Evolutionary conservation across 805 yeast species (phyloP).

Genomic region (Yamadazyma ubonensis): DNA sequence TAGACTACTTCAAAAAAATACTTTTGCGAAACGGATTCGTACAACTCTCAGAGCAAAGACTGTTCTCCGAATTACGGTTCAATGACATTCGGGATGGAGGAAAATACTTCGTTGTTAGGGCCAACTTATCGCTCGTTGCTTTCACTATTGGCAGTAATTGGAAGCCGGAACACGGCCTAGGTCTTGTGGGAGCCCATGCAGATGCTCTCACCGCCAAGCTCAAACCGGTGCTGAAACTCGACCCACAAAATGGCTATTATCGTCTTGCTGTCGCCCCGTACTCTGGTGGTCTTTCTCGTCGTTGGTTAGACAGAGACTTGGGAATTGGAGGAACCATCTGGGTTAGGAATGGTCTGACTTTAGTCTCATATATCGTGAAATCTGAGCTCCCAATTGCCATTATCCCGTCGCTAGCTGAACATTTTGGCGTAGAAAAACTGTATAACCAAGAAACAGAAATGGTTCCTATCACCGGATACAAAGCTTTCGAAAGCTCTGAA

Average conservation of each 20-base stretch:
- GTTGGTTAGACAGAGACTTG: slow-evolving; percentile 85
- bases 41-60: slow-evolving; percentile 59
- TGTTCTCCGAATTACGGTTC: slow-evolving; percentile 19
- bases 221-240: slow-evolving; percentile 69
- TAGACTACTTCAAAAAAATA: slow-evolving; percentile 46
- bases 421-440: slow-evolving; percentile 65
- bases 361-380: slow-evolving; percentile 46
- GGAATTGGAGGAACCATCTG: slow-evolving; percentile 80
- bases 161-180: slow-evolving; percentile 64
- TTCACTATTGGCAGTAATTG: slow-evolving; percentile 68
- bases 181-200: slow-evolving; percentile 70
- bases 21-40: slow-evolving; percentile 61
- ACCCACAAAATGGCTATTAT: slow-evolving; percentile 68
- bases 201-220: slow-evolving; percentile 68
- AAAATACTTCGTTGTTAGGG: slow-evolving; percentile 65
- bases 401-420: slow-evolving; percentile 84
- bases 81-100: slow-evolving; percentile 36
- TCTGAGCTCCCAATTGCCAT: slow-evolving; percentile 72
- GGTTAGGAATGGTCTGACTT: slow-evolving; percentile 38
- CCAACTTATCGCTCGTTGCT: slow-evolving; percentile 66
- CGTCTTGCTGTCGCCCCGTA: slow-evolving; percentile 82
- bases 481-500: not conserved
- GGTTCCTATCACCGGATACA: slow-evolving; percentile 73
- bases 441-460: slow-evolving; percentile 75
- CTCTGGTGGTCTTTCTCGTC: slow-evolving; percentile 62